Evolutionary conservation across 169 alveolate species (phyloP).

Genomic region (Pseudocohnilembus persalinus): DNA sequence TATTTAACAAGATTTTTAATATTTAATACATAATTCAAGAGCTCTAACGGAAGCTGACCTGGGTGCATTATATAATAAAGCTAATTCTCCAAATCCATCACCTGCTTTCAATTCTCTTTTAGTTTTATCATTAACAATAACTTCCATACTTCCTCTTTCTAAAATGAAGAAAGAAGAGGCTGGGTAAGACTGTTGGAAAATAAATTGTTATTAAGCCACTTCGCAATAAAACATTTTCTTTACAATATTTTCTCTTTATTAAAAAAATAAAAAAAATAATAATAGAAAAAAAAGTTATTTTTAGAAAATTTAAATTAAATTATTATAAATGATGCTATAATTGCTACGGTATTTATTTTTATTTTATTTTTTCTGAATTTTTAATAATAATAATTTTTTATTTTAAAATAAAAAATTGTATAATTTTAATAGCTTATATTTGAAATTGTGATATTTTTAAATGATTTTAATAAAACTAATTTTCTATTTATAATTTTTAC

Average conservation of each 20-base stretch:
- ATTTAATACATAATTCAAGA: constrained; percentile 51
- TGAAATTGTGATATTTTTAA: too few species aligned
- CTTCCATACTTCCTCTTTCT: constrained; percentile 77
- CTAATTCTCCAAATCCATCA: constrained; percentile 97
- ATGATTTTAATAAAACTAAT: too few species aligned
- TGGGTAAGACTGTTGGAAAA: constrained; percentile 45
- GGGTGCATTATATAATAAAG: constrained; percentile 96
- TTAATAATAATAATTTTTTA: too few species aligned
- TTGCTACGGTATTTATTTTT: too few species aligned
- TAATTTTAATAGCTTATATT: too few species aligned
- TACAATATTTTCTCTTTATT: constrained; percentile 29
- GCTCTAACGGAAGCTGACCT: constrained; percentile 97
- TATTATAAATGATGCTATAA: too few species aligned
- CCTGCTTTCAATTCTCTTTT: constrained; percentile 91
- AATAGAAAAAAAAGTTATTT: not conserved
- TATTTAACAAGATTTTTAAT: not conserved
- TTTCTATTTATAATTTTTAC: constrained; percentile 1
- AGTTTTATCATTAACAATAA: constrained; percentile 85
- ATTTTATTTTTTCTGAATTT: too few species aligned
- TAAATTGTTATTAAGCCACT: constrained; percentile 25
- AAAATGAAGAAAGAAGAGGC: constrained; percentile 47
- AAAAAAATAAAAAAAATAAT: not conserved
- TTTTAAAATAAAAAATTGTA: too few species aligned
- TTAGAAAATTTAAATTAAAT: too few species aligned
- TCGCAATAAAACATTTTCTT: constrained; percentile 41